Base-by-base conservation (phyloP, 371 early-diverging fungal species). In the Batkoa obscura region DNA sequence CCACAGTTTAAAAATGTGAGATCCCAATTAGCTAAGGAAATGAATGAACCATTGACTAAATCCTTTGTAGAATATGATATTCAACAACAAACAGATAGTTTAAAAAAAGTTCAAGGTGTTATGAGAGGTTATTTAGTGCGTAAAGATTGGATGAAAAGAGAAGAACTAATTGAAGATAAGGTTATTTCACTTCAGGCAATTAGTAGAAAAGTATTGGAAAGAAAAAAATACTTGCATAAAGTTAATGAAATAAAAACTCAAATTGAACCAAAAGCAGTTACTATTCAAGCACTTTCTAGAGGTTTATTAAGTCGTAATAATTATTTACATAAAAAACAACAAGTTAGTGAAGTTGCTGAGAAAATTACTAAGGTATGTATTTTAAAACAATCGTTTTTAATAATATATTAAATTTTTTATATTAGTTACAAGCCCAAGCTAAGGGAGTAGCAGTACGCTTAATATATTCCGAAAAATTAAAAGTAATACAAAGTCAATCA, bases 1-100 rank as follows among this genome's bases (percentile, higher is more conserved):
- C 93, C 94, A 3, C 75, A 79, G 48, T 93, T 93, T 66, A 75
- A 75, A 43, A 83, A 81, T 61, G 70, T 92, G 48, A 78, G 80
- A 36, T 69, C 70, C 23, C 79, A 82, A 3, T 66, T 91, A 3
- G 73, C 75, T 1, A 70, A 74, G 50, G 88, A 87, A 59, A 59
- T 88, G 59, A 64, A 67, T 37, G 67, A 70, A 53, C 68, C 69
- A 5, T n/a, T 53, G n/a, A 36, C 53, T 30, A 53, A 37, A 38
- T 53, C 53, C 6, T 34, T 35, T 23, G 39, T 39, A 17, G 53
- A 53, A 34, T n/a, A 17, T 38, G 53, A 39, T 53, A 53, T 39
- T 4, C 3, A 45, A 9, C 4, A 3, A 4, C 30, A 45, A 1
- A 47, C 37, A n/a, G 38, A 6, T 13, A 55, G 13, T 32, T 32